These are phyloP conservation scores for Chlamydomonas urium DNA, from an alignment of 139 green algal genomes.

Conservation along the genomic window DNA sequence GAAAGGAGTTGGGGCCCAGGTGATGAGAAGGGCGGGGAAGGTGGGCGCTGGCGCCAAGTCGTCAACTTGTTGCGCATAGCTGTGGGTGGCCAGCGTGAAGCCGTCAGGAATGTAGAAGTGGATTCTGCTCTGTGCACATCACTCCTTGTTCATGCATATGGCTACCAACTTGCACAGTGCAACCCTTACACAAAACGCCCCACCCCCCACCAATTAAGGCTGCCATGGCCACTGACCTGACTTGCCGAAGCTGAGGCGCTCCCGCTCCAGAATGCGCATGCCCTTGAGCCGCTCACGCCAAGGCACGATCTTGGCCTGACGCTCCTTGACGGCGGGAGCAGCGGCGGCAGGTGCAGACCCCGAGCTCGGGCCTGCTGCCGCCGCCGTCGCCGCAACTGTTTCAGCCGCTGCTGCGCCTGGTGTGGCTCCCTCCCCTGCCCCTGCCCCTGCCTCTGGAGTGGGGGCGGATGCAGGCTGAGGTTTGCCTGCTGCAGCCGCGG, in stretches of 20 bases:
- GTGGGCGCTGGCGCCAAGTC: too few species aligned
- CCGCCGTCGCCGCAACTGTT: background rate
- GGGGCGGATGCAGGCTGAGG: background rate
- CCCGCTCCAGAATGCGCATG: constrained; percentile 33
- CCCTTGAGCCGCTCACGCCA: constrained; percentile 41
- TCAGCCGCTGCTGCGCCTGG: background rate
- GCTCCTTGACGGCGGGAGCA: constrained; percentile 4
- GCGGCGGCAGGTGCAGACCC: constrained; percentile 2
- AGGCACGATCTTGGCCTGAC: constrained; percentile 29
- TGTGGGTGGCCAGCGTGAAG: too few species aligned
- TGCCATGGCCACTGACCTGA: constrained; percentile 18
- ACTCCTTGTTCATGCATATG: too few species aligned
- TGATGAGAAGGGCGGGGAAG: too few species aligned
- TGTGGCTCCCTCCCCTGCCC: background rate
- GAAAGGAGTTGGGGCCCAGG: too few species aligned
- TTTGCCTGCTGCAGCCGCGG: too few species aligned
- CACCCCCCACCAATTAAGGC: too few species aligned
- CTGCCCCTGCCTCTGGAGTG: background rate
- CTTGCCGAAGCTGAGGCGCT: constrained; percentile 82
- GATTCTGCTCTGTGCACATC: too few species aligned
- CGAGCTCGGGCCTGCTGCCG: background rate
- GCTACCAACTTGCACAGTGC: too few species aligned
- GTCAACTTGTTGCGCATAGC: too few species aligned
- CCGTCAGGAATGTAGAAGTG: too few species aligned
- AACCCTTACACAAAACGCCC: too few species aligned